These are phyloP conservation scores for Dalbergia cultrata DNA, from an alignment of 306 rosid species.

Conservation along the genomic window DNA sequence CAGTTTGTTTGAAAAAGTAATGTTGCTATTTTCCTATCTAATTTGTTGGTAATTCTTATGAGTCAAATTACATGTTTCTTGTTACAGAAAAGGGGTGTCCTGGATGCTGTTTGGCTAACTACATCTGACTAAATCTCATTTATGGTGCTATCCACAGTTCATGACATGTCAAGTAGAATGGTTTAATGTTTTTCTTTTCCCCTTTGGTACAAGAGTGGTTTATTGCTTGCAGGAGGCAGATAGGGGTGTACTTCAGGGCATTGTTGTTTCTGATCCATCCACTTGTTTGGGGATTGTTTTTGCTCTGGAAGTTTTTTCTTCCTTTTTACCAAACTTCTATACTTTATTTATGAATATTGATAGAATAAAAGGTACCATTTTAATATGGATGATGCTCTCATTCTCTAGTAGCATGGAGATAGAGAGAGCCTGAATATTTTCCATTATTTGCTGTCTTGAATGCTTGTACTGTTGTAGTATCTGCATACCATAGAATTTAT, in stretches of 20 bases:
- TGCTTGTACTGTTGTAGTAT: background rate
- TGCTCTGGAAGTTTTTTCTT: slow-evolving; percentile 13
- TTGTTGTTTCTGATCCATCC: slow-evolving; percentile 21
- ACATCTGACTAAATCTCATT: slow-evolving; percentile 19
- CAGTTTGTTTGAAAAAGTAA: slow-evolving; percentile 92
- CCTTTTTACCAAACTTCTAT: slow-evolving; percentile 3
- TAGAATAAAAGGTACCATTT: slow-evolving; percentile 31
- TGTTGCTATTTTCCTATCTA: slow-evolving; percentile 30
- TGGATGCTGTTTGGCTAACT: slow-evolving; percentile 8
- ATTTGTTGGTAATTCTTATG: slow-evolving; percentile 10
- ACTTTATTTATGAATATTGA: slow-evolving; percentile 12
- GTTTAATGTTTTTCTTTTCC: background rate
- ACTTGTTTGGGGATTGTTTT: slow-evolving; percentile 32
- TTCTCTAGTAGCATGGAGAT: slow-evolving; percentile 9
- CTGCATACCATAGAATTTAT: slow-evolving; percentile 32
- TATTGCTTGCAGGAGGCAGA: slow-evolving; percentile 2
- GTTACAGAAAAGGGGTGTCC: slow-evolving; percentile 12
- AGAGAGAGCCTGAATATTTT: slow-evolving; percentile 29
- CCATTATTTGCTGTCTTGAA: background rate
- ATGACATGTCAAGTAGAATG: slow-evolving; percentile 32
- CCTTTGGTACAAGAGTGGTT: too few species aligned
- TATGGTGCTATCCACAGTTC: background rate
- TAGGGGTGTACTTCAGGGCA: slow-evolving; percentile 24
- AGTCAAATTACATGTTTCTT: slow-evolving; percentile 35
- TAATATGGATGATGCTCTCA: slow-evolving; percentile 12